Percentiles rank a stretch among this genome's conserved stretches.
Conservation (phyloP, 139 green algal genomes). For the Micractinium conductrix region DNA sequence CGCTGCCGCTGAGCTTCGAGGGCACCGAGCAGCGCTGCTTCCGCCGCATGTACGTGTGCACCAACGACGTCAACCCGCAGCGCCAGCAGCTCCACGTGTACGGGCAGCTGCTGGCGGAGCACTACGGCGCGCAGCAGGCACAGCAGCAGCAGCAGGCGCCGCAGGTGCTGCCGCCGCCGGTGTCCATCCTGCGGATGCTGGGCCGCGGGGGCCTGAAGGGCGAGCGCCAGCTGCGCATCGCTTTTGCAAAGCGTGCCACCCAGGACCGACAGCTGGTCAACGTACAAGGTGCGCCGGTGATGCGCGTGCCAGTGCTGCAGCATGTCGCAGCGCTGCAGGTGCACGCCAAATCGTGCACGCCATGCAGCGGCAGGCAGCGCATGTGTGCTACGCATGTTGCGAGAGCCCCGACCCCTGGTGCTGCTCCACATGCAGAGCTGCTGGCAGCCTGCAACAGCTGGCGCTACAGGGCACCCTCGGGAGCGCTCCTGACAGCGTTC, state of each 20-base stretch:
- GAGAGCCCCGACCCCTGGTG: too few relatives aligned
- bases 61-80: not conserved
- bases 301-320: not conserved
- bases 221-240: too few relatives aligned
- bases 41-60: not conserved
- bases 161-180: not conserved
- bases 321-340: not conserved
- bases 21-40: slow-evolving; percentile 2
- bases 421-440: slow-evolving; percentile 9
- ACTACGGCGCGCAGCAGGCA: not conserved
- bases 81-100: not conserved
- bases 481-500: not conserved
- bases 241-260: too few relatives aligned
- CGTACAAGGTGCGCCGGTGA: too few relatives aligned
- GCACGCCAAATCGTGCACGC: not conserved
- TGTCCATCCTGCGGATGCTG: not conserved
- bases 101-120: not conserved
- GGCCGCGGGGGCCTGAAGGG: too few relatives aligned
- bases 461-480: not conserved
- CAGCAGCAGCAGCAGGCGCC: not conserved
- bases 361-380: too few relatives aligned
- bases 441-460: slow-evolving; percentile 8
- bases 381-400: too few relatives aligned
- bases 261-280: not conserved
- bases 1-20: not conserved